These are phyloP conservation scores for Naganishia friedmannii DNA, from an alignment of 768 basidiomycete genomes.

Conservation along the genomic window DNA sequence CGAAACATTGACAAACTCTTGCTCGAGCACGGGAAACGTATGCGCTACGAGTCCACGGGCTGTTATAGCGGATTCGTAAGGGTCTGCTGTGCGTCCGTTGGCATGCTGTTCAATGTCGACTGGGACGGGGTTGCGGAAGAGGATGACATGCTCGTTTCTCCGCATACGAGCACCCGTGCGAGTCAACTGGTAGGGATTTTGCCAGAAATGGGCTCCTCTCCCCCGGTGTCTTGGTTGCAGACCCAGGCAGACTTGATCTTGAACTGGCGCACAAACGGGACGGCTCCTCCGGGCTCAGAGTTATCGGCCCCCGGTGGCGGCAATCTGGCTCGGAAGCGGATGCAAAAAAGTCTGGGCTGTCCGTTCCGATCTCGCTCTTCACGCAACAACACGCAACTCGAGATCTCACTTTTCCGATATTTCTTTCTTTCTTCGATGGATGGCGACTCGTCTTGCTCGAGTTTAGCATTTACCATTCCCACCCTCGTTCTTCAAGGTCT, in stretches of 20 bases:
- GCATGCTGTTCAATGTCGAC: not conserved
- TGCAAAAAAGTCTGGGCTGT: constrained; percentile 11
- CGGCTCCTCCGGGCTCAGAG: too few relatives aligned
- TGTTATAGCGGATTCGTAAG: constrained; percentile 12
- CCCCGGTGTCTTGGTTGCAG: too few relatives aligned
- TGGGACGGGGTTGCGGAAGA: constrained; percentile 2
- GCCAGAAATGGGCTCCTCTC: too few relatives aligned
- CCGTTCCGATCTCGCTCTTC: not conserved
- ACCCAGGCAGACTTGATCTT: too few relatives aligned
- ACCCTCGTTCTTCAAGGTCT: too few relatives aligned
- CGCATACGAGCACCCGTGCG: too few relatives aligned
- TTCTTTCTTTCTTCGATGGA: too few relatives aligned
- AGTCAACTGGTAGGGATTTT: too few relatives aligned
- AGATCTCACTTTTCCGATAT: not conserved
- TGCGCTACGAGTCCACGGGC: not conserved
- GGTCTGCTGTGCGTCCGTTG: not conserved
- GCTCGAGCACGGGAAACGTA: constrained; percentile 11
- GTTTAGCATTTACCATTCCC: not conserved
- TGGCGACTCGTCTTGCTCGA: not conserved
- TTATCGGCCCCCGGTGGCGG: not conserved
- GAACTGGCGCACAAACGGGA: not conserved
- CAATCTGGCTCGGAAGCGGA: constrained; percentile 3
- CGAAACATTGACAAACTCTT: constrained; percentile 15
- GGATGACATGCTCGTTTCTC: constrained; percentile 13
- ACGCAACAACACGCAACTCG: too few relatives aligned